Evolutionary conservation across 176 grass and related monocot genomes (phyloP), one percentile per base, ranked within the genome.

Genomic region (Ensete ventricosum): DNA sequence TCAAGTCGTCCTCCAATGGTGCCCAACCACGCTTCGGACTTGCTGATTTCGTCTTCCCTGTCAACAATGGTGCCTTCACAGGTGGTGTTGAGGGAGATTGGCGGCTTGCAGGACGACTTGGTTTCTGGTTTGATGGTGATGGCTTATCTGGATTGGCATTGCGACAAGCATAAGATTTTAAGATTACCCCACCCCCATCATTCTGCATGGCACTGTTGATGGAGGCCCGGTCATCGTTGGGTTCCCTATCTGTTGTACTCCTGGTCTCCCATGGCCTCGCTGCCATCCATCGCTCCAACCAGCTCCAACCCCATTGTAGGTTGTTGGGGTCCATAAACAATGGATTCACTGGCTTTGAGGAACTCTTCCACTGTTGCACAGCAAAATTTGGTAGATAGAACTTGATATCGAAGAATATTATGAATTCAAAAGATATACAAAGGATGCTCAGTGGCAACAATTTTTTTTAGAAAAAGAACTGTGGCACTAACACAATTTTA

Each of bases 221-320:
- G 2, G 93, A 93, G 17, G 51, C 79, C 0, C 27, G 72, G 51
- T 90, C 93, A 74, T 64, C 50, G 73, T 80, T 98, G 67, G 73
- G 81, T 17, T 97, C 90, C 62, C 82, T 98, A 66, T 89, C 88
- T 1, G 84, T 71, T 26, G 75, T 87, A 2, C 73, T 71, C 51
- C 79, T 84, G 23, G 82, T 85, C 62, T 97, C 93, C 82, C 83
- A 88, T 63, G 93, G 88, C 66, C 91, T 93, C 14, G 90, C 86
- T 26, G 95, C 90, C 95, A 99, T 99, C 95, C 95, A 99, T 17
- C 95, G 91, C 74, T 99, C 95, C 64, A 99, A 66, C 95, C 95
- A 99, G 90, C 95, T 99, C 95, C 95, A 99, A 62, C 95, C 95
- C 95, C 95, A 99, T 54, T 94, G 91, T 8, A 85, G 83, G 78